Base-by-base conservation (phyloP, 176 grass and related monocot species). In the Coix lacrymajobi region DNA sequence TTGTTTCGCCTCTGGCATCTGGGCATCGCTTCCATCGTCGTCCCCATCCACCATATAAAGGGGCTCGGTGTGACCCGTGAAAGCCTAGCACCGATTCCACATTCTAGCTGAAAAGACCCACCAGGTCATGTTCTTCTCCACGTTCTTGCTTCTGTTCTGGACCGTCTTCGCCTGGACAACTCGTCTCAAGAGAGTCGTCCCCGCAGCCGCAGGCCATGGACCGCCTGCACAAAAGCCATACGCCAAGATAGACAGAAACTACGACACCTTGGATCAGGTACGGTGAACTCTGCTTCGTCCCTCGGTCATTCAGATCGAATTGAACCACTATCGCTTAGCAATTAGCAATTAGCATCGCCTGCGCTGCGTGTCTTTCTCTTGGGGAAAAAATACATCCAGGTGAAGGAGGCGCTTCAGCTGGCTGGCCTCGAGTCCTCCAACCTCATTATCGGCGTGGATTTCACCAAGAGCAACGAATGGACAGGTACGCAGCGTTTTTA, bases 381-480 rank as follows among this genome's bases (percentile, higher is more conserved):
- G 62, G 14, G 6, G 12, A 14, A 7, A 17, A 28, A 4, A 63
- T 31, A 29, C 9, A 62, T 76, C 54, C 71, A 91, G 90, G 80
- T 89, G 68, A 87, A 34, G 43, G 24, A 3, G 1, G 81, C 37
- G 45, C 83, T 92, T 41, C 32, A 86, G 28, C 1, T 7, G 9
- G 83, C 58, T 46, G 87, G 83, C 0, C 80, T 89, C 61, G 90
- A 92, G 80, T 89, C 90, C 9, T 92, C 75, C 12, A 92, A 87
- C 65, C 71, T 92, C 52, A 87, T 85, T 8, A 82, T 92, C 14
- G 91, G 91, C 5, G 84, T 92, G 17, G 87, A 92, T 81, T 92
- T 92, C 84, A 92, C 84, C 40, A 89, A 81, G 81, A 92, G 87
- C 91, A 89, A 92, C 61, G 46, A 84, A 15, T 89, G 91, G 91